A percentile compares a stretch with the other conserved stretches of the same genome.
Evolutionary conservation across 2,329 filamentous ascomycete genomes (phyloP).

Genomic region (Phaeosphaeriaceae sp.): DNA sequence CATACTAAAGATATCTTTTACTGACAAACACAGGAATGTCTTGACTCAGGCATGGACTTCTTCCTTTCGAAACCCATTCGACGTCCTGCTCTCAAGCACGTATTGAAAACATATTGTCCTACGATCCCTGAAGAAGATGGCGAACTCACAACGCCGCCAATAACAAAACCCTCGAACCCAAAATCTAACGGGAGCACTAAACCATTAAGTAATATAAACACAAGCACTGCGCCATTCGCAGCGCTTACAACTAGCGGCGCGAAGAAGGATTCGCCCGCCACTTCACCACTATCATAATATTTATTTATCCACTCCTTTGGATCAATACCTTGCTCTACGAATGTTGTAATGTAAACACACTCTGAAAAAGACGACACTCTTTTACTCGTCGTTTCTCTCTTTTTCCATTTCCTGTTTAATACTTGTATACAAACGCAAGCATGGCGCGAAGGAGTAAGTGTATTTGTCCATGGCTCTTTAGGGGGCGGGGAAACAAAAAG

Average conservation of each 20-base stretch:
- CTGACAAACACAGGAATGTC: conserved; percentile 54
- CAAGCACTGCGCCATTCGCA: conserved; percentile 11
- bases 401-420: not conserved
- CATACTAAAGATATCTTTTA: not conserved
- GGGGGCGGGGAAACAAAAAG: too few species aligned
- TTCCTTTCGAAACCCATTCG: conserved; percentile 80
- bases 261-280: conserved; percentile 9
- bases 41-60: conserved; percentile 91
- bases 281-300: conserved; percentile 14
- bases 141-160: conserved; percentile 32
- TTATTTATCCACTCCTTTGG: not conserved
- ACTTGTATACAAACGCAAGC: conserved; percentile 1
- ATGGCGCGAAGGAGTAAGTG: not conserved
- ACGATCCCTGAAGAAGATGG: conserved; percentile 75
- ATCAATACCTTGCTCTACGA: not conserved
- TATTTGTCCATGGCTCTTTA: not conserved
- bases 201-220: not conserved
- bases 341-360: not conserved
- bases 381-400: not conserved
- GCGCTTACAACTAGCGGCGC: conserved; percentile 6
- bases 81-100: conserved; percentile 83
- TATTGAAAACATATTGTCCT: conserved; percentile 79
- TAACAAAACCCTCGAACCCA: not conserved
- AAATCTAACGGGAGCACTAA: conserved; percentile 16
- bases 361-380: not conserved